A percentile compares a stretch with the other conserved stretches of the same genome.
Evolutionary conservation across 768 basidiomycete genomes (phyloP).

Genomic region (Asterophora lycoperdoides): DNA sequence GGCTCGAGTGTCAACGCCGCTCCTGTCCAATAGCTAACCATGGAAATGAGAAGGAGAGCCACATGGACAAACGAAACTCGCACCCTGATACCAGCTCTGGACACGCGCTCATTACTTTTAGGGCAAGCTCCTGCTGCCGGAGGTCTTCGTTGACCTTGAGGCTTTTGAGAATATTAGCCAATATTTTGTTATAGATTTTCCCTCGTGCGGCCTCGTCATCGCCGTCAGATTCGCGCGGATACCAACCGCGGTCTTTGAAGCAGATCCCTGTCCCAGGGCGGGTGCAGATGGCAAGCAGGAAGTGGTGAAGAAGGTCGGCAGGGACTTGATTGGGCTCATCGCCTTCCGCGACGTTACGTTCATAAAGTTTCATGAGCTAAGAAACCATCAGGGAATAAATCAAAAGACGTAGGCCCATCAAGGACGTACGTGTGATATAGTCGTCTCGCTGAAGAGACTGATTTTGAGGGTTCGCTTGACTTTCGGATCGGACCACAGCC

Average conservation of each 20-base stretch:
- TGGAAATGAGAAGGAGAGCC: slow-evolving; percentile 11
- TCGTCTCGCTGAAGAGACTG: slow-evolving; percentile 62
- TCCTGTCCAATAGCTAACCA: slow-evolving; percentile 63
- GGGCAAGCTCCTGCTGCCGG: slow-evolving; percentile 77
- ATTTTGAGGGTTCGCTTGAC: slow-evolving; percentile 71
- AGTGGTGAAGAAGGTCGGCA: slow-evolving; percentile 82
- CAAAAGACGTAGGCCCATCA: neutral
- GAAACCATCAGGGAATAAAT: neutral
- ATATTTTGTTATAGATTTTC: slow-evolving; percentile 77
- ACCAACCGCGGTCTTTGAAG: slow-evolving; percentile 90
- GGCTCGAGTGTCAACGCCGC: slow-evolving; percentile 76
- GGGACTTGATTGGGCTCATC: slow-evolving; percentile 51
- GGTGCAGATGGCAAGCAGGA: slow-evolving; percentile 79
- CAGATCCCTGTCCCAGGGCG: slow-evolving; percentile 81
- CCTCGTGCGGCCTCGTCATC: slow-evolving; percentile 39
- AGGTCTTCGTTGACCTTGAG: slow-evolving; percentile 88
- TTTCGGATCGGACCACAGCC: slow-evolving; percentile 71
- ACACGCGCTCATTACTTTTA: slow-evolving; percentile 76
- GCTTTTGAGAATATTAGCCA: slow-evolving; percentile 66
- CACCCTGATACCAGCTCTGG: slow-evolving; percentile 84
- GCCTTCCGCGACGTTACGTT: slow-evolving; percentile 48
- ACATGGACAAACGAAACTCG: slow-evolving; percentile 17
- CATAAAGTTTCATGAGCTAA: slow-evolving; percentile 74
- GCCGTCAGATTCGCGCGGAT: slow-evolving; percentile 59
- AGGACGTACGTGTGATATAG: slow-evolving; percentile 53